A percentile compares a stretch with the other conserved stretches of the same genome.
Evolutionary conservation across 2,329 filamentous ascomycete species (phyloP).

Genomic region (Fusarium setosum): DNA sequence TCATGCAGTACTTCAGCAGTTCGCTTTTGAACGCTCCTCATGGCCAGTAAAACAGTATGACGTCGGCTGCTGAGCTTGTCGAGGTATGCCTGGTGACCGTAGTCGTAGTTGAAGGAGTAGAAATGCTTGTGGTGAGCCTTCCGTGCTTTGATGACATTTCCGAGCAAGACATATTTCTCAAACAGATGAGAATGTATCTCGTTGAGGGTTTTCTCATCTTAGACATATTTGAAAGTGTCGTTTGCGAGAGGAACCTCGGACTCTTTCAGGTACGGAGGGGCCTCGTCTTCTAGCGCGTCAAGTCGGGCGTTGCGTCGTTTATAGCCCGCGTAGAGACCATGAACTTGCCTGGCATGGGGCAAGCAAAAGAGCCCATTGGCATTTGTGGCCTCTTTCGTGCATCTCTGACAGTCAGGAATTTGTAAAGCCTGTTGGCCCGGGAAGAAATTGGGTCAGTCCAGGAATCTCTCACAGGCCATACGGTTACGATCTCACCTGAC

Average conservation of each 20-base stretch:
- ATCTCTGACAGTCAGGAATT: conserved; percentile 62
- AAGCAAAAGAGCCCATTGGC: conserved; percentile 40
- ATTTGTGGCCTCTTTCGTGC: conserved; percentile 59
- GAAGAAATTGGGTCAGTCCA: too few species aligned
- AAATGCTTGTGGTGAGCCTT: conserved; percentile 42
- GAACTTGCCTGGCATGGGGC: conserved; percentile 39
- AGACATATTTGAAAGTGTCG: conserved; percentile 29
- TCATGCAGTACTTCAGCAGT: conserved; percentile 34
- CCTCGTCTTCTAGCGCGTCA: conserved; percentile 28
- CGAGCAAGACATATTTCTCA: conserved; percentile 35
- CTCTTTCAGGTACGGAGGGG: conserved; percentile 25
- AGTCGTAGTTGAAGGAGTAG: conserved; percentile 38
- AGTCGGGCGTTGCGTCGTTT: conserved; percentile 41
- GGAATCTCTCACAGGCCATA: too few species aligned
- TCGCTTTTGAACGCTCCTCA: conserved; percentile 30
- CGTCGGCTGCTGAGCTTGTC: conserved; percentile 41
- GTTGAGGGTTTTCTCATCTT: conserved; percentile 16
- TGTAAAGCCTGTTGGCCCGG: conserved; percentile 23
- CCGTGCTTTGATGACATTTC: conserved; percentile 41
- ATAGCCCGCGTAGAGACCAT: conserved; percentile 40
- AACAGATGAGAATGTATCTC: conserved; percentile 36
- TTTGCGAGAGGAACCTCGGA: conserved; percentile 31
- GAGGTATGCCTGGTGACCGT: conserved; percentile 41
- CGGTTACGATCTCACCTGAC: too few species aligned
- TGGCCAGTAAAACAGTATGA: conserved; percentile 25